Conservation (phyloP, 2,329 filamentous ascomycete genomes). For the Kalmusia sp. region DNA sequence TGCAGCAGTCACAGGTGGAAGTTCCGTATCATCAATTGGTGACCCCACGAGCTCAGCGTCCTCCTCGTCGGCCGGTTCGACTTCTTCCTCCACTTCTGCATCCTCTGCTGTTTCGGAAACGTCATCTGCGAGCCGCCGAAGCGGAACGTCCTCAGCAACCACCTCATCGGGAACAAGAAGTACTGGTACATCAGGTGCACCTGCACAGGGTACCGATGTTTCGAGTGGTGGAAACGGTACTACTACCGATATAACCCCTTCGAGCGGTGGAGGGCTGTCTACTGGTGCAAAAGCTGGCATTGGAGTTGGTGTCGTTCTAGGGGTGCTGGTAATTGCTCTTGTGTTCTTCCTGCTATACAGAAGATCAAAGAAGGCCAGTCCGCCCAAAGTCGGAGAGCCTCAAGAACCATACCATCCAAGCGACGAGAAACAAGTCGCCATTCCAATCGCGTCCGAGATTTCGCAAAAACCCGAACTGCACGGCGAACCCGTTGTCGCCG, state of each 20-base stretch:
- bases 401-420: background rate
- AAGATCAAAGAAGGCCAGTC: background rate
- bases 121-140: no score
- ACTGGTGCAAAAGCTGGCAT: background rate
- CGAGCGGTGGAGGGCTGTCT: background rate
- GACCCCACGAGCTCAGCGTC: no score
- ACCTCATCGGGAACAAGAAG: no score
- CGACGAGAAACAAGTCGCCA: slow-evolving; percentile 2
- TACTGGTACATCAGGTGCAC: background rate
- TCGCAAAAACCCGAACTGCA: slow-evolving; percentile 1
- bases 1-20: no score
- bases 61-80: no score
- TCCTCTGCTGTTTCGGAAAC: no score
- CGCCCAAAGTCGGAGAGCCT: background rate
- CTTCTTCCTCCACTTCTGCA: no score
- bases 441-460: background rate
- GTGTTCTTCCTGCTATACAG: background rate
- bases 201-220: background rate
- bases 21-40: no score
- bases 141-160: no score
- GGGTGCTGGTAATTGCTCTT: background rate
- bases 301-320: background rate
- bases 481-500: no score
- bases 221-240: background rate
- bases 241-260: background rate